These are phyloP conservation scores for Talaromyces liani DNA, from an alignment of 495 filamentous ascomycete species.

Conservation along the genomic window DNA sequence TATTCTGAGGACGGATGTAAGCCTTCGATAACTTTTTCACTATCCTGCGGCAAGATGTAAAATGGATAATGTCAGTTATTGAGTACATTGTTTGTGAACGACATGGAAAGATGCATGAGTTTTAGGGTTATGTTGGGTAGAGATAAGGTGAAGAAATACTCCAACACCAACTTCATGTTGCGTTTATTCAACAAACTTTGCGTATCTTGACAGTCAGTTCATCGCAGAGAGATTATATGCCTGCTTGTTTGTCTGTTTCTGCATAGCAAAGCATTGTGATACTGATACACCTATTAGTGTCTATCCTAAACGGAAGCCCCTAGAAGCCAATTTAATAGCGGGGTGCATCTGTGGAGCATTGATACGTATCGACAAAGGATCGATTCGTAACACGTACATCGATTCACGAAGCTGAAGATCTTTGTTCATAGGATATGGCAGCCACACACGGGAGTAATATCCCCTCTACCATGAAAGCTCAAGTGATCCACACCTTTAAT, in stretches of 20 bases:
- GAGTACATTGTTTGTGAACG: not conserved
- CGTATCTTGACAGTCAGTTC: not conserved
- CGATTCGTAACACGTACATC: not conserved
- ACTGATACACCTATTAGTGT: not conserved
- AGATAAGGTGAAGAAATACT: not conserved
- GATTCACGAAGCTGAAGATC: not conserved
- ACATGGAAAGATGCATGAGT: not conserved
- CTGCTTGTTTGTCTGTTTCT: not conserved
- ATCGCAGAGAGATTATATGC: not conserved
- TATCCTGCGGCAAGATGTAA: not conserved
- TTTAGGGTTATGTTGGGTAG: not conserved
- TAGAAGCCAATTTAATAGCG: not conserved
- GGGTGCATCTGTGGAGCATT: not conserved
- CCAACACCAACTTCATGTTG: not conserved
- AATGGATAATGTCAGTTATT: not conserved
- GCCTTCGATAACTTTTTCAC: not conserved
- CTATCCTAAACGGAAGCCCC: not conserved
- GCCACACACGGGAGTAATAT: not conserved
- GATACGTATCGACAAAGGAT: not conserved
- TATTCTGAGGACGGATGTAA: not conserved
- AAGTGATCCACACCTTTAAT: slow-evolving; percentile 25
- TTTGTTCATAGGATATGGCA: not conserved
- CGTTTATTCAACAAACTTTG: not conserved
- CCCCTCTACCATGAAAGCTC: not conserved
- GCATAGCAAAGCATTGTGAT: not conserved